Evolutionary conservation across 305 asterid genomes (phyloP), one percentile per base, ranked within the genome.

Genomic region (Fraxinus sp.): DNA sequence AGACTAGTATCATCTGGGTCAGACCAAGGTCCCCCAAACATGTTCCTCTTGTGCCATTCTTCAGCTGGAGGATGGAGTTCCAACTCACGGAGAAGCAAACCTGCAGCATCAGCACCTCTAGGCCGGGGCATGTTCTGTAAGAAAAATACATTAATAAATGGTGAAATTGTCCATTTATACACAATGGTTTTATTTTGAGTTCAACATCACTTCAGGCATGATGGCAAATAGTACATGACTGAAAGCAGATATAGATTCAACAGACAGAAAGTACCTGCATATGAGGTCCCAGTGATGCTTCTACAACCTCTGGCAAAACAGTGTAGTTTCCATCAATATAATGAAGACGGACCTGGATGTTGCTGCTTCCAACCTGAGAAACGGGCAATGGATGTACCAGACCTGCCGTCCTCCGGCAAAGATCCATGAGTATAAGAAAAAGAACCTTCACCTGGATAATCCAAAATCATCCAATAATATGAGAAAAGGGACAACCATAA

Each of bases 101-200:
- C 99, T 26, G 99, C 99, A 10, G 98, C 99, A 90, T 96, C 99
- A 77, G 98, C 98, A 85, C 99, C 99, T 89, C 98, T 94, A 32
- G 99, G 99, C 75, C 99, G 94, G 35, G 99, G 99, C 99, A 96
- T 96, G 85, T 93, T 94, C 99, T 96, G 90, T 85, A 79, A 75
- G 79, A 78, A 74, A 14, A 43, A 22, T 7, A 33, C 73, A 66
- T 70, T 74, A 78, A 77, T 78, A 49, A 46, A 83, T 70, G 16
- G 85, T 79, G 77, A 77, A 71, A 9, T 18, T 26, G 39, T 16
- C 24, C 75, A 70, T 16, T 52, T 75, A 79, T 39, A 32, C 22
- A 62, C 52, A 14, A 57, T 5, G 16, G 16, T 36, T 16, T 59
- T 32, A 72, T 57, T 75, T 79, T 72, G 30, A 11, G n/a, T 20